Evolutionary conservation across 2,329 filamentous ascomycete species (phyloP).

Genomic region (Cercospora canescens): DNA sequence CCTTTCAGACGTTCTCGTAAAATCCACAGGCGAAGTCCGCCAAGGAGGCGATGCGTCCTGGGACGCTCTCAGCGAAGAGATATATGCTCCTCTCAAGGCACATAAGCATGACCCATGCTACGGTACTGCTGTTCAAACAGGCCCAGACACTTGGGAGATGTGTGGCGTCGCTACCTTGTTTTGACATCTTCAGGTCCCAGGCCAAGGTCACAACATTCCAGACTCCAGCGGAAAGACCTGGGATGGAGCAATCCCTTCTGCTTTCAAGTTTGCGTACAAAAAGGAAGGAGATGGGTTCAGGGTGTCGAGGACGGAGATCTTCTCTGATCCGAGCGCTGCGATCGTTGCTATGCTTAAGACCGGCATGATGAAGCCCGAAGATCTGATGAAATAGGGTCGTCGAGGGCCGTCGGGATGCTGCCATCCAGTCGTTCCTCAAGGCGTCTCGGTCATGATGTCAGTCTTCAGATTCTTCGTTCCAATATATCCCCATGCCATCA

Average conservation of each 20-base stretch:
- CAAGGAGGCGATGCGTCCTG: conserved; percentile 26
- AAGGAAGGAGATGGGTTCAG: conserved; percentile 22
- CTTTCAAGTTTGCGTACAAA: conserved; percentile 29
- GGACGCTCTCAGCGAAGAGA: conserved; percentile 19
- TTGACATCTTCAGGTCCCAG: conserved; percentile 25
- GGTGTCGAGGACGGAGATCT: conserved; percentile 21
- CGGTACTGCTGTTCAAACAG: conserved; percentile 25
- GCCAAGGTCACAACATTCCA: conserved; percentile 18
- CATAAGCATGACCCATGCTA: conserved; percentile 27
- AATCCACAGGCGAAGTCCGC: conserved; percentile 25
- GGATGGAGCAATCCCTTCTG: conserved; percentile 27
- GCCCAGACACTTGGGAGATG: conserved; percentile 29
- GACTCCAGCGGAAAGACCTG: conserved; percentile 27
- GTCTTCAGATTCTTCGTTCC: conserved; percentile 28
- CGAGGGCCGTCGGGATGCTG: neutral
- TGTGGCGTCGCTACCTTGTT: conserved; percentile 26
- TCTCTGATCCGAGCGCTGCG: conserved; percentile 23
- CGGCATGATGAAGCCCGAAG: conserved; percentile 28
- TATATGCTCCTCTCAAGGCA: conserved; percentile 29
- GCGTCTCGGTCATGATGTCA: conserved; percentile 3
- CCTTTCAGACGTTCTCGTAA: neutral
- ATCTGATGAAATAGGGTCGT: conserved; percentile 10
- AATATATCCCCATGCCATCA: conserved; percentile 29
- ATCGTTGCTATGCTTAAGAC: conserved; percentile 25
- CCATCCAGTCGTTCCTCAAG: too few species aligned